Conservation (phyloP, 768 basidiomycete species). For the Coprinellus micaceus region DNA sequence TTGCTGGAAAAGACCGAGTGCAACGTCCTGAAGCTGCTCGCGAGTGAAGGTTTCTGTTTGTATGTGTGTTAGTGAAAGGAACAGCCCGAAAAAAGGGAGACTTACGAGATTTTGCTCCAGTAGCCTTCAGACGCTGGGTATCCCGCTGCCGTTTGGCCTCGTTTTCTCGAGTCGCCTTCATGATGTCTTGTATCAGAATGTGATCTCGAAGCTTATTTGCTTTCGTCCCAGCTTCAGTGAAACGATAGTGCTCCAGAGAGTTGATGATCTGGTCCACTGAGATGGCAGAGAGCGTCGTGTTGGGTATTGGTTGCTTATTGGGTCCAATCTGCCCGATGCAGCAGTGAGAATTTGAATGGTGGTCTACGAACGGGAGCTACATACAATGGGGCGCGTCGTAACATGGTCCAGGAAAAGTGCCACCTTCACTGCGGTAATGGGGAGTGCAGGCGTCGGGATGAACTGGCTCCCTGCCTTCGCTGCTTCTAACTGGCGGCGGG, state of each 20-base stretch:
- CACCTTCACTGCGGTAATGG: background rate
- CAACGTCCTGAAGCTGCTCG: background rate
- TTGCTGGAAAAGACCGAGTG: background rate
- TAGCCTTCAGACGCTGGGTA: background rate
- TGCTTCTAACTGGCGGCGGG: background rate
- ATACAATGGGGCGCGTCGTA: background rate
- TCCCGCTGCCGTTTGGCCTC: background rate
- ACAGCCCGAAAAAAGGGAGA: background rate
- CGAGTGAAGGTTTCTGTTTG: background rate
- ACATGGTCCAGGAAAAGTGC: background rate
- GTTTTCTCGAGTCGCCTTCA: background rate
- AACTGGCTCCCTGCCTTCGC: background rate
- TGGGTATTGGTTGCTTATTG: background rate
- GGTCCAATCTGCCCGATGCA: background rate
- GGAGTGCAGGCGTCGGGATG: background rate
- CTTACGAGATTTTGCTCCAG: background rate
- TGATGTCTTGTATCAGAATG: background rate
- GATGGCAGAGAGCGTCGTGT: background rate
- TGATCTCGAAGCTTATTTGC: background rate
- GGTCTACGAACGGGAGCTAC: background rate
- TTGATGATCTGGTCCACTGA: background rate
- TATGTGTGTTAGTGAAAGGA: background rate
- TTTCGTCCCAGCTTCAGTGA: background rate
- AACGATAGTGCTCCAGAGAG: background rate
- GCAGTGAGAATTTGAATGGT: background rate